A percentile compares a stretch with the other conserved stretches of the same genome.
Evolutionary conservation across 306 rosid genomes (phyloP).

Genomic region (Vigna mungo): DNA sequence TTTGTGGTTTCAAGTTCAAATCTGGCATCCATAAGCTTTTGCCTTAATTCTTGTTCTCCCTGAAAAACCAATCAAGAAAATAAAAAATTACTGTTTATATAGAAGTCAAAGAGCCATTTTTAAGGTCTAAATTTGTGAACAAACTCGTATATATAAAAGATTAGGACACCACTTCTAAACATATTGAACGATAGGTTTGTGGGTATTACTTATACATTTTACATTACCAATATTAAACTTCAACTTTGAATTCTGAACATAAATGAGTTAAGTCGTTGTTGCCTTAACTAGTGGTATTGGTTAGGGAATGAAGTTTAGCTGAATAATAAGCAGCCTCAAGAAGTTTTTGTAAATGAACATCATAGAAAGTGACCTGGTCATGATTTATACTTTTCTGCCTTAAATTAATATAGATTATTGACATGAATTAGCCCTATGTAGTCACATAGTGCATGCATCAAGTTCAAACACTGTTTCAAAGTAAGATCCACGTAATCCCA

Average conservation of each 20-base stretch:
- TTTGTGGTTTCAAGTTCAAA: slow-evolving; percentile 66
- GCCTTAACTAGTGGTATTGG: neutral
- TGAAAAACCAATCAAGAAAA: slow-evolving; percentile 43
- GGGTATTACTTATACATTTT: no score
- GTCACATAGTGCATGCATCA: neutral
- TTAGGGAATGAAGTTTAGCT: slow-evolving; percentile 2
- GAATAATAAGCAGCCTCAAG: neutral
- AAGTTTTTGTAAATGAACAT: neutral
- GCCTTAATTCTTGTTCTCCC: slow-evolving; percentile 64
- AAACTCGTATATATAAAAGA: no score
- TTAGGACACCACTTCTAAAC: no score
- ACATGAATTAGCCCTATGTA: neutral
- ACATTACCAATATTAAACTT: no score
- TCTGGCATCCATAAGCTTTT: slow-evolving; percentile 56
- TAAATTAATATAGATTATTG: slow-evolving; percentile 4
- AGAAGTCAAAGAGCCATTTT: neutral
- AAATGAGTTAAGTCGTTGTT: neutral
- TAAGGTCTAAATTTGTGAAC: neutral
- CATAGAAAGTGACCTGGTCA: slow-evolving; percentile 11
- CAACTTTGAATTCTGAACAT: no score
- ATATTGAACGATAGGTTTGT: no score
- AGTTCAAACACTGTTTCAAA: slow-evolving; percentile 27
- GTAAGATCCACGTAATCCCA: slow-evolving; percentile 25
- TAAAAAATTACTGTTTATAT: neutral
- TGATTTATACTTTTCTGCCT: neutral